These are phyloP conservation scores for Kondoa subrosea DNA, from an alignment of 768 basidiomycete species.

Conservation along the genomic window DNA sequence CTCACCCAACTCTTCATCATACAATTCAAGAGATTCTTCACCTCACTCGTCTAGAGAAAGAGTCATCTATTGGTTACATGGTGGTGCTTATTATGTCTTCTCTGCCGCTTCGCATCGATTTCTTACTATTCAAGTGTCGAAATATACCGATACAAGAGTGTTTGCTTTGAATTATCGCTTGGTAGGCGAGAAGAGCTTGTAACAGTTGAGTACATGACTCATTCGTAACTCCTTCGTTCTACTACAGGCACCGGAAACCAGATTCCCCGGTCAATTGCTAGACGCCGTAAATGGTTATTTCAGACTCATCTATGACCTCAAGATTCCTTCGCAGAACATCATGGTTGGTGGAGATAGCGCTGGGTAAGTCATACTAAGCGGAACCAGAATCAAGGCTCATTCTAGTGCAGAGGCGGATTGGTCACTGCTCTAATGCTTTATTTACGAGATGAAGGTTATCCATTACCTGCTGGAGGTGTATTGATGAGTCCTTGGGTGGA, in stretches of 20 bases:
- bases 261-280: slow-evolving; percentile 73
- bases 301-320: slow-evolving; percentile 66
- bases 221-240: too few species aligned
- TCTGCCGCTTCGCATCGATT: slow-evolving; percentile 77
- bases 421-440: slow-evolving; percentile 62
- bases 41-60: background rate
- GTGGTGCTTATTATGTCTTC: slow-evolving; percentile 82
- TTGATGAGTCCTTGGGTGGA: slow-evolving; percentile 47
- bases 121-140: slow-evolving; percentile 77
- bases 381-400: background rate
- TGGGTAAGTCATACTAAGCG: slow-evolving; percentile 54
- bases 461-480: slow-evolving; percentile 66
- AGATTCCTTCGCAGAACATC: slow-evolving; percentile 80
- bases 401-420: background rate
- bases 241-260: slow-evolving; percentile 90
- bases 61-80: background rate
- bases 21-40: background rate
- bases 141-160: slow-evolving; percentile 70
- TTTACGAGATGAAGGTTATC: slow-evolving; percentile 74
- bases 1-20: too few species aligned
- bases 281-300: slow-evolving; percentile 79
- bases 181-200: too few species aligned
- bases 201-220: too few species aligned
- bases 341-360: slow-evolving; percentile 78
- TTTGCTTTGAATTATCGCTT: slow-evolving; percentile 90